Evolutionary conservation across 768 basidiomycete species (phyloP), one percentile per base, ranked within the genome.

Genomic region (Kwoniella bestiolae): DNA sequence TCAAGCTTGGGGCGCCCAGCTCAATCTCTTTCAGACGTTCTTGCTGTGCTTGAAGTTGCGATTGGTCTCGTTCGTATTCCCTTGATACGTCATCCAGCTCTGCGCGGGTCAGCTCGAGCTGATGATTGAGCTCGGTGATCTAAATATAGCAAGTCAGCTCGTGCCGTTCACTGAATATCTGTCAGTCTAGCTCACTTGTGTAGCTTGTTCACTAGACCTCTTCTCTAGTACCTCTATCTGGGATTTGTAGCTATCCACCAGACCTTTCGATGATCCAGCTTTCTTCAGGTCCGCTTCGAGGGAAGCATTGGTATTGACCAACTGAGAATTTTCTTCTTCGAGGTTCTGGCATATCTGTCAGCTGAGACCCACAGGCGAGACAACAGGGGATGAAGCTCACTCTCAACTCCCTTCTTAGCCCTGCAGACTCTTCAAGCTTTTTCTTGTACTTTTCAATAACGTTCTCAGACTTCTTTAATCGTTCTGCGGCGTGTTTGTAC

Each of bases 381-480:
- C 6, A 28, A 38, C 65, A 45, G 53, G 18, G 5, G 34, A 50
- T 46, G n/a, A n/a, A n/a, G 56, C 79, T 31, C 50, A 83, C 83
- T 70, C 83, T 82, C 58, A 84, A 64, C 51, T 79, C 77, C 44
- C 82, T 63, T 28, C 75, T 73, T 26, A 78, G 71, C 69, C 95
- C 92, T 14, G 91, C 92, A 3, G 90, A 88, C 79, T 97, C 96
- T 74, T 97, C 95, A 1, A 98, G 85, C 82, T 98, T 99, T 85
- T 92, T 94, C 83, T 94, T 95, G 82, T 97, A 94, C 81, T 98
- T 99, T 82, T 97, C 94, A 86, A 96, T 91, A 29, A 96, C 94
- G 75, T 94, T 94, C 82, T 98, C 96, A 1, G 89, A 90, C 84
- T 97, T 98, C 73, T 91, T 89, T 45, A 94, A 83, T 70, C 88